Evolutionary conservation across 106 monocot genomes (phyloP).

Genomic region (Posidonia australis): DNA sequence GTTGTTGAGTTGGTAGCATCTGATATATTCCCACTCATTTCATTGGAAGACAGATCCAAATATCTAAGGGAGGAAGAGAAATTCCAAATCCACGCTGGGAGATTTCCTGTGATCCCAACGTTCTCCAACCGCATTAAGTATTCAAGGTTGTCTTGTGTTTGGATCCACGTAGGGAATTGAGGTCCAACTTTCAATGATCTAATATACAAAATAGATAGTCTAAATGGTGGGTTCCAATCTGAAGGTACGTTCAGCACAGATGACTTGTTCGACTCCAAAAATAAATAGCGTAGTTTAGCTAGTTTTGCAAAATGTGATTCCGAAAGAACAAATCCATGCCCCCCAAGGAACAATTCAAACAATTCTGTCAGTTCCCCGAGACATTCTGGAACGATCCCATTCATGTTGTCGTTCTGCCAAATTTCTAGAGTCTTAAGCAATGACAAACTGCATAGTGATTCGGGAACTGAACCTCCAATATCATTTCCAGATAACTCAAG

Average conservation of each 20-base stretch:
- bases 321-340: constrained; percentile 2
- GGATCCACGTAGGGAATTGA: constrained; percentile 10
- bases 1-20: no score
- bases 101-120: constrained; percentile 2
- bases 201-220: neutral
- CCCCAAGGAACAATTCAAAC: neutral
- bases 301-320: constrained; percentile 9
- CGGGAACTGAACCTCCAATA: neutral
- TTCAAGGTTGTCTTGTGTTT: constrained; percentile 6
- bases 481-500: neutral
- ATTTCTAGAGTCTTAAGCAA: neutral
- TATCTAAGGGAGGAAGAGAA: neutral
- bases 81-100: constrained; percentile 29
- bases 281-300: constrained; percentile 1
- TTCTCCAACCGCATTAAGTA: constrained; percentile 15
- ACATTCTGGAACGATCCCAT: neutral
- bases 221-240: constrained; percentile 20
- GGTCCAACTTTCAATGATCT: neutral
- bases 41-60: neutral
- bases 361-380: neutral
- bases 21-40: neutral
- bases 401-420: neutral
- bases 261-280: neutral
- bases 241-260: constrained; percentile 3
- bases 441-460: neutral